Base-by-base conservation (phyloP, 805 yeast species). In the Hanseniaspora opuntiae region DNA sequence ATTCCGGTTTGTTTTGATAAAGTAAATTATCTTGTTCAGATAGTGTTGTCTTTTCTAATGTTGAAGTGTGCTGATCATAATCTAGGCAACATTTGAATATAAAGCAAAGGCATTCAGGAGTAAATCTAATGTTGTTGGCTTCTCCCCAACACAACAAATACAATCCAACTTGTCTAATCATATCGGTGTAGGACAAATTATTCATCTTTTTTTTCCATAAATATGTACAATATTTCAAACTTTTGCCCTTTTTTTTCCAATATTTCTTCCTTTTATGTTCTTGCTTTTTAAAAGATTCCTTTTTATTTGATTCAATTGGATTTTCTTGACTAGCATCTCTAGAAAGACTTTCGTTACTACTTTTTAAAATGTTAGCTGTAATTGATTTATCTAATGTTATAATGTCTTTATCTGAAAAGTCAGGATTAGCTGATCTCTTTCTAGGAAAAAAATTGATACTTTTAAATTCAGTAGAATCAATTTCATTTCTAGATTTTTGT, bases 41-140 rank as follows among this genome's bases (percentile, higher is more conserved):
- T 32, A 32, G 24, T 33, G 25, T 3, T 40, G 62, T 59, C 67
- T 69, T 63, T 80, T 83, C 63, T 81, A 82, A 6, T 88, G 83
- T 64, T 84, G 89, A 53, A 76, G 72, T 58, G 77, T 68, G 63
- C 76, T 81, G 42, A 82, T 73, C 45, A 82, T 84, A 57, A 83
- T 65, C 67, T 79, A 89, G 75, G 48, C 94, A 86, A 59, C 94
- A 82, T 61, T 86, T 85, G 70, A 81, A 86, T 25, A 87, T 77
- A 59, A 88, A 87, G 57, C 94, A 86, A 22, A 87, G 63, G 60
- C 95, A 86, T 62, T 87, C 96, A 0, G 96, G 96, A 79, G 87
- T 81, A 60, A 84, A 87, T 57, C 96, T 72, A 2, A 87, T 63
- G 59, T 86, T 88, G 61, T 84, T 86, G 0, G 95, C 87, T 63